These are phyloP conservation scores for Allantophomopsis cytisporea DNA, from an alignment of 2,329 filamentous ascomycete genomes.

Conservation along the genomic window DNA sequence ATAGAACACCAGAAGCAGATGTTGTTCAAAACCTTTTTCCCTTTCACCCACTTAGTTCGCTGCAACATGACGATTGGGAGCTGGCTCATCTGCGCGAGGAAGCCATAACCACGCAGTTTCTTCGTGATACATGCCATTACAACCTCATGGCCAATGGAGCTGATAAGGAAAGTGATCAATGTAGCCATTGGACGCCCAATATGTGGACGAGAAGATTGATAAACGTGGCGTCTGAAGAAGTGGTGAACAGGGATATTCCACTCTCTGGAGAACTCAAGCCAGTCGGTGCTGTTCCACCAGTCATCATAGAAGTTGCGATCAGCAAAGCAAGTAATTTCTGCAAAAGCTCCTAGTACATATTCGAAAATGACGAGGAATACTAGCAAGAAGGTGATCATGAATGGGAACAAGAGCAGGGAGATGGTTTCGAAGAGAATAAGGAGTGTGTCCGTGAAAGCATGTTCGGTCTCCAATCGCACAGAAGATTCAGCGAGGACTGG, in stretches of 20 bases:
- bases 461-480: slow-evolving; percentile 29
- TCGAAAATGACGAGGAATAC: slow-evolving; percentile 98
- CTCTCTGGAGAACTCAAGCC: slow-evolving; percentile 90
- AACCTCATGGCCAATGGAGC: slow-evolving; percentile 80
- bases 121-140: slow-evolving; percentile 98
- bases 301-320: slow-evolving; percentile 86
- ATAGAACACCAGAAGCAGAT: slow-evolving; percentile 86
- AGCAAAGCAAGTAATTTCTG: slow-evolving; percentile 85
- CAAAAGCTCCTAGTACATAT: slow-evolving; percentile 87
- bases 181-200: slow-evolving; percentile 71
- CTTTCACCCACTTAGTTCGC: slow-evolving; percentile 62
- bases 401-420: slow-evolving; percentile 84
- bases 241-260: slow-evolving; percentile 98
- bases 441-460: slow-evolving; percentile 44
- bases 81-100: slow-evolving; percentile 91
- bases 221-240: slow-evolving; percentile 90
- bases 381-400: slow-evolving; percentile 89
- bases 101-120: slow-evolving; percentile 89
- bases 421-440: slow-evolving; percentile 83
- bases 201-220: slow-evolving; percentile 64
- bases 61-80: slow-evolving; percentile 90
- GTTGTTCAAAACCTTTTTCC: slow-evolving; percentile 70
- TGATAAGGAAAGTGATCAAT: slow-evolving; percentile 82
- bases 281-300: slow-evolving; percentile 70
- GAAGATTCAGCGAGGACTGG: slow-evolving; percentile 70